Evolutionary conservation across 208 protist genomes (phyloP).

Genomic region (Wallacemonas rigidus): DNA sequence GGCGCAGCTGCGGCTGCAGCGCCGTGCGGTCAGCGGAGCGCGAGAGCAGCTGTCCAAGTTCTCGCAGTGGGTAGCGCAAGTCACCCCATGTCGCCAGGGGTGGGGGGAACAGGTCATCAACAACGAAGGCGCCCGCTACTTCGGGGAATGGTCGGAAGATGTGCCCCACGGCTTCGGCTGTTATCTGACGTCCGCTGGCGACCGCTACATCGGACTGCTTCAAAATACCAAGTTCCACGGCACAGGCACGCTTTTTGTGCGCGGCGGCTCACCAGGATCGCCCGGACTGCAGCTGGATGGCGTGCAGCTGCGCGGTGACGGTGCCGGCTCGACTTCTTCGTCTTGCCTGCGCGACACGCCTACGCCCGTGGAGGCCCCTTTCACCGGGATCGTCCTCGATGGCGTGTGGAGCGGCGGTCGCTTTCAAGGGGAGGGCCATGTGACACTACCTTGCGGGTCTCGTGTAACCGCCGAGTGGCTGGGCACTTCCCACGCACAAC

Average conservation of each 20-base stretch:
- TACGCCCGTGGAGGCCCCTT: neutral
- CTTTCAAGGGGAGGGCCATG: constrained; percentile 66
- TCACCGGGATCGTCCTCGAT: constrained; percentile 54
- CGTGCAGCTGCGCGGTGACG: constrained; percentile 25
- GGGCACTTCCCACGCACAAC: constrained; percentile 34
- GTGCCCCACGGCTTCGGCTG: constrained; percentile 76
- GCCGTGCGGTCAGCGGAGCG: neutral
- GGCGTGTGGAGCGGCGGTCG: constrained; percentile 64
- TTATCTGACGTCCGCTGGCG: constrained; percentile 50
- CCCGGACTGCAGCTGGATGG: constrained; percentile 23
- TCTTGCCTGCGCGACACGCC: neutral
- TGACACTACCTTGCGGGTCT: constrained; percentile 56
- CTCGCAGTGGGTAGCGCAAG: constrained; percentile 51
- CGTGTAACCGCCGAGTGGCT: constrained; percentile 73
- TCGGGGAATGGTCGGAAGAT: constrained; percentile 79
- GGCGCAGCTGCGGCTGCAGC: constrained; percentile 29
- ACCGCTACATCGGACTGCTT: constrained; percentile 77
- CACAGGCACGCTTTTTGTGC: constrained; percentile 64
- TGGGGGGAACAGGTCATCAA: constrained; percentile 69
- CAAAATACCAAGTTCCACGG: constrained; percentile 58
- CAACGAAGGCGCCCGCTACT: constrained; percentile 63
- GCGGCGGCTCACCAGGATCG: neutral
- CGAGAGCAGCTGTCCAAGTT: constrained; percentile 49
- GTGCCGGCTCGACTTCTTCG: neutral
- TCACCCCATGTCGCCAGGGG: constrained; percentile 34